A percentile compares a stretch with the other conserved stretches of the same genome.
These are phyloP conservation scores for Centaurea solstitialis DNA, from an alignment of 129 eudicot genomes.

Conservation along the genomic window DNA sequence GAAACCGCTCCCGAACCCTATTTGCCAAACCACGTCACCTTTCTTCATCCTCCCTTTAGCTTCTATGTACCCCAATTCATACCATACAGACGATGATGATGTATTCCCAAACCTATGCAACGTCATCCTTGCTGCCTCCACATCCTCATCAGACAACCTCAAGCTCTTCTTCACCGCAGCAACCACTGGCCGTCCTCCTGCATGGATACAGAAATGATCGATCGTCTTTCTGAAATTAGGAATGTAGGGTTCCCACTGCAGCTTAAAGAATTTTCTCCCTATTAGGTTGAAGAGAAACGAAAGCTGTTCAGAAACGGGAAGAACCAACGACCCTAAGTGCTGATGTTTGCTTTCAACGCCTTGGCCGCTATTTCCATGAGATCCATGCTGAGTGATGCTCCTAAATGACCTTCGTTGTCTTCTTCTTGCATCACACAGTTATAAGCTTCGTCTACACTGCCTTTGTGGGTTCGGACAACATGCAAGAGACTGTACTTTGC, in stretches of 20 bases:
- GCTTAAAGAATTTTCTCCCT: constrained; percentile 20
- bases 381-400: constrained; percentile 36
- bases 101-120: constrained; percentile 58
- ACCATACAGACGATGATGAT: constrained; percentile 63
- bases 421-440: constrained; percentile 43
- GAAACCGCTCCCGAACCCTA: constrained; percentile 61
- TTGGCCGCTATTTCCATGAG: constrained; percentile 46
- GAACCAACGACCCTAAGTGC: constrained; percentile 36
- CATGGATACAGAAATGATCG: constrained; percentile 63
- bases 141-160: constrained; percentile 41
- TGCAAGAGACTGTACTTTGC: constrained; percentile 55
- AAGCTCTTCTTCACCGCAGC: constrained; percentile 37
- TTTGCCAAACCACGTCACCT: constrained; percentile 59
- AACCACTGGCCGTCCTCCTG: constrained; percentile 58
- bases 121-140: constrained; percentile 59
- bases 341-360: constrained; percentile 46
- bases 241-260: constrained; percentile 24
- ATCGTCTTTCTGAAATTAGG: constrained; percentile 55
- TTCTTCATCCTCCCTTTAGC: constrained; percentile 53
- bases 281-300: constrained; percentile 25
- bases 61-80: constrained; percentile 54
- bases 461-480: constrained; percentile 56
- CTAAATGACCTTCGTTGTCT: constrained; percentile 40
- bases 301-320: constrained; percentile 47
- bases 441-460: constrained; percentile 46